phyloP scores from a whole-genome alignment of 805 yeast species.

The Danielia oregonensis region DNA sequence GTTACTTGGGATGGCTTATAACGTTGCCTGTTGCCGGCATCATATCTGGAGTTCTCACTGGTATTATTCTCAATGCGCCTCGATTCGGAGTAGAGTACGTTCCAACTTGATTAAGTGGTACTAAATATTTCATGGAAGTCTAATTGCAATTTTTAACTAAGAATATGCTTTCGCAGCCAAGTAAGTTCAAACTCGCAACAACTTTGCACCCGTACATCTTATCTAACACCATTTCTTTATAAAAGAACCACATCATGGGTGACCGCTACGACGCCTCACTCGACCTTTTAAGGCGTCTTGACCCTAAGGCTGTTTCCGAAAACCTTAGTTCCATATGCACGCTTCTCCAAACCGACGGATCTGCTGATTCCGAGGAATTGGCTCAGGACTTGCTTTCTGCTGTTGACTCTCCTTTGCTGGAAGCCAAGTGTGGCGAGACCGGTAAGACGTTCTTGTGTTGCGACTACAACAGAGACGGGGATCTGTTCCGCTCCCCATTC shows the following conservation, averaged over 20 bases:
- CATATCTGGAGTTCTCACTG: slow-evolving; percentile 63
- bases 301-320: slow-evolving; percentile 56
- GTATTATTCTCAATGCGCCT: slow-evolving; percentile 64
- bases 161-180: too few species aligned
- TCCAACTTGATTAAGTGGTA: slow-evolving; percentile 4
- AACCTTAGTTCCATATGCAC: slow-evolving; percentile 50
- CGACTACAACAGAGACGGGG: slow-evolving; percentile 95
- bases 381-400: slow-evolving; percentile 86
- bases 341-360: slow-evolving; percentile 24
- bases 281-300: slow-evolving; percentile 70
- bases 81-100: slow-evolving; percentile 28
- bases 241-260: too few species aligned
- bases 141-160: too few species aligned
- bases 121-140: too few species aligned
- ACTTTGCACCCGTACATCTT: slow-evolving; percentile 2
- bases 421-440: slow-evolving; percentile 45
- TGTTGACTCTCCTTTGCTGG: slow-evolving; percentile 78
- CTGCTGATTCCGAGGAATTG: slow-evolving; percentile 41
- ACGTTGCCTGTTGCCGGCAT: slow-evolving; percentile 74
- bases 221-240: too few species aligned
- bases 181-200: too few species aligned
- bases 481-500: slow-evolving; percentile 90
- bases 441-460: slow-evolving; percentile 78
- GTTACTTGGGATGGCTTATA: slow-evolving; percentile 67
- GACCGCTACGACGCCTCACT: slow-evolving; percentile 72